Evolutionary conservation across 345 rosid genomes (phyloP), one percentile per base, ranked within the genome.

Genomic region (Iberis pinnata): DNA sequence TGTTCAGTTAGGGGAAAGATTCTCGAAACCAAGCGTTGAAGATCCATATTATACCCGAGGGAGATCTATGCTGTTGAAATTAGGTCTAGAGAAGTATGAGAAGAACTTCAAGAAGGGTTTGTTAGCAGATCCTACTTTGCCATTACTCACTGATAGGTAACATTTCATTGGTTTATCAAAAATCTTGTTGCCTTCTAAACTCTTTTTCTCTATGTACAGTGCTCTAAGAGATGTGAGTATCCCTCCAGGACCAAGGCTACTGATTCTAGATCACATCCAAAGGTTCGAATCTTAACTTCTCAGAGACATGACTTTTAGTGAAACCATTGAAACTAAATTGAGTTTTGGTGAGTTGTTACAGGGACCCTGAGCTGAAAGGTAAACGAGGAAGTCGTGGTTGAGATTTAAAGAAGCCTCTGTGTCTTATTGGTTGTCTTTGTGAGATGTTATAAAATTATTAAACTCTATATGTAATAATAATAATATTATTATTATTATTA

Each of bases 171-270:
- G n/a, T 35, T 36, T 27, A 37, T 37, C 26, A 19, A 45, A 18
- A 6, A n/a, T n/a, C n/a, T 27, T 6, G 6, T 29, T 43, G 16
- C 15, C 7, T 15, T 48, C 15, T 27, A 36, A 47, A 16, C 58
- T 58, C 10, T 20, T 43, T 40, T n/a, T 46, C 17, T 75, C 27
- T 38, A 53, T 44, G 29, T 74, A 24, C 80, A 92, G 98, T 72
- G 98, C 98, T 14, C 79, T 92, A 54, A 78, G 76, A 76, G 98
- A 92, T 43, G 96, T 76, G 56, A 79, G 64, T 51, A 88, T 92
- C 72, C 98, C 96, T 8, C 96, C 96, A 5, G 96, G 98, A 51
- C 98, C 96, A 36, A 80, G 96, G 70, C 86, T 92, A 16, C 84
- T 85, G 54, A 92, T 92, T 48, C 88, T 88, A 4, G 88, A 92